Evolutionary conservation across 2,329 filamentous ascomycete species (phyloP).

Genomic region (Massarina eburnea): DNA sequence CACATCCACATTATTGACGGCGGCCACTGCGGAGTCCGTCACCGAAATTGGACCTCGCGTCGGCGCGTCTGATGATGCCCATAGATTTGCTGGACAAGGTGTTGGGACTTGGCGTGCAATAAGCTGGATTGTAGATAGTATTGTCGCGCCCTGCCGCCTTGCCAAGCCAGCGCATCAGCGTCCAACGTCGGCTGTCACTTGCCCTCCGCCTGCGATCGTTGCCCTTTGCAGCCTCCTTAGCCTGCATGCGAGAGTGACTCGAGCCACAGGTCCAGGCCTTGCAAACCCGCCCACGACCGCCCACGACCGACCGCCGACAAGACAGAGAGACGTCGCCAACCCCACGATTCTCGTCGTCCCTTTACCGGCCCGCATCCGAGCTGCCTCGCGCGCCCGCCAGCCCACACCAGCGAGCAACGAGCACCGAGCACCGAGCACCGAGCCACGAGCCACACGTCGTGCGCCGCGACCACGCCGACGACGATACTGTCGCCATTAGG

Average conservation of each 20-base stretch:
- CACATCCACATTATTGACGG: not conserved
- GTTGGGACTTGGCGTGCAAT: too few relatives aligned
- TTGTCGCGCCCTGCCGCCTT: constrained; percentile 12
- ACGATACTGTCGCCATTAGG: too few relatives aligned
- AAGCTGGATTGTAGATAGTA: not conserved
- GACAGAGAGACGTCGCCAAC: not conserved
- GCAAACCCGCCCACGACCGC: constrained; percentile 7
- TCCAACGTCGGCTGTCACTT: constrained; percentile 19
- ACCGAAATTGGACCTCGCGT: not conserved
- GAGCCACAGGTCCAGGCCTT: constrained; percentile 23
- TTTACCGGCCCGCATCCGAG: too few relatives aligned
- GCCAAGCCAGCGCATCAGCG: constrained; percentile 24
- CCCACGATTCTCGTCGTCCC: not conserved
- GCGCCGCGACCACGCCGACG: too few relatives aligned
- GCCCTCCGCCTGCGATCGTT: constrained; percentile 22
- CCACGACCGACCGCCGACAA: constrained; percentile 7
- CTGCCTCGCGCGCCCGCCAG: too few relatives aligned
- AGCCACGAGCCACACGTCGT: too few relatives aligned
- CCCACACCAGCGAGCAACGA: too few relatives aligned
- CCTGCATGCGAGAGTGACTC: constrained; percentile 29
- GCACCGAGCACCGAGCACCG: too few relatives aligned
- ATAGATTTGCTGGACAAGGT: too few relatives aligned
- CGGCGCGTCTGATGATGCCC: not conserved
- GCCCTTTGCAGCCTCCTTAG: constrained; percentile 24
- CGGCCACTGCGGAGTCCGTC: not conserved